These are phyloP conservation scores for Aschersonia sp. DNA, from an alignment of 2,329 filamentous ascomycete species.

Conservation along the genomic window DNA sequence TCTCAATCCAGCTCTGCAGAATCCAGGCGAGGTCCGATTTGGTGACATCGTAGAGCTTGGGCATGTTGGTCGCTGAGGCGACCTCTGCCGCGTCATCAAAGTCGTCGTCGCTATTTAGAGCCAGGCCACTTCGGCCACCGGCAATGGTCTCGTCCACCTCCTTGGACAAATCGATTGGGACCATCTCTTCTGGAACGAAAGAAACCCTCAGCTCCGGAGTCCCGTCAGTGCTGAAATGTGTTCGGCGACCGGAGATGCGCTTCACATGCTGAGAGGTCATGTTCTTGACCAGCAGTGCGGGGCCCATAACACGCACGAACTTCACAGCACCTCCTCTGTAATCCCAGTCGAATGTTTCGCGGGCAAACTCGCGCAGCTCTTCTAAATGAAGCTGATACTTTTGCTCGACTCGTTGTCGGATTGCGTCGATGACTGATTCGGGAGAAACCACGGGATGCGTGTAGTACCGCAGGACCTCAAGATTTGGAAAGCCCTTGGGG, in stretches of 20 bases:
- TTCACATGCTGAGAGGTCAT: conserved; percentile 41
- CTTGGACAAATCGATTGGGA: conserved; percentile 59
- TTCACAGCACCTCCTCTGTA: conserved; percentile 68
- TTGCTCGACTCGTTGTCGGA: conserved; percentile 12
- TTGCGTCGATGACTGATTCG: conserved; percentile 26
- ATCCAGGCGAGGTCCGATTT: conserved; percentile 37
- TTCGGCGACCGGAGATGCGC: conserved; percentile 51
- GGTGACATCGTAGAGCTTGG: conserved; percentile 47
- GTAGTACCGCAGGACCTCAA: conserved; percentile 72
- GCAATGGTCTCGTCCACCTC: conserved; percentile 51
- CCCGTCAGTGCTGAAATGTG: conserved; percentile 61
- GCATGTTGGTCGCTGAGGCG: neutral
- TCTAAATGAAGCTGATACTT: conserved; percentile 14
- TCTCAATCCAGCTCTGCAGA: conserved; percentile 18
- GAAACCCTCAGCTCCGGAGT: conserved; percentile 66
- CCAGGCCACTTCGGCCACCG: conserved; percentile 37
- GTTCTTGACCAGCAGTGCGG: conserved; percentile 55
- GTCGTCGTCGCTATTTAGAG: conserved; percentile 54
- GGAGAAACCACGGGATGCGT: conserved; percentile 73
- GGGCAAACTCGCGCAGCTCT: conserved; percentile 58
- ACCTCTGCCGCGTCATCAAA: conserved; percentile 20
- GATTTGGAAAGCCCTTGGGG: conserved; percentile 68
- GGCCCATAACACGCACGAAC: conserved; percentile 67
- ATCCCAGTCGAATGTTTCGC: conserved; percentile 77
- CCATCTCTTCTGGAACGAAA: conserved; percentile 62